Conservation (phyloP, 331 rosid species). For the Quercus phellos region DNA sequence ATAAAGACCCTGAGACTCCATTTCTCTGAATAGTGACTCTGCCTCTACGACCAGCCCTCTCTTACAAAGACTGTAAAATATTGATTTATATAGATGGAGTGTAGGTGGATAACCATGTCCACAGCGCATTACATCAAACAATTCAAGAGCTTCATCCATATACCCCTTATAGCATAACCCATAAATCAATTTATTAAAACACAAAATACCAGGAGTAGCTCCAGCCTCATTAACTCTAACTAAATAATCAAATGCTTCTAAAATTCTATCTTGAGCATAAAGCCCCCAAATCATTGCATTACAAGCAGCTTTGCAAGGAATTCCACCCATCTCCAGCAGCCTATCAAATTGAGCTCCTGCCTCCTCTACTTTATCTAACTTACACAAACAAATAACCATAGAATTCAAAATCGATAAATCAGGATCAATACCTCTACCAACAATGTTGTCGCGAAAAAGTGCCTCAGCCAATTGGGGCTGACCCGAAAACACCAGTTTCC, state of each 20-base stretch:
- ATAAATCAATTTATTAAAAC: constrained; percentile 28
- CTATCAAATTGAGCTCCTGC: constrained; percentile 27
- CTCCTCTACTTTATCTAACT: constrained; percentile 36
- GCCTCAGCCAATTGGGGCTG: constrained; percentile 31
- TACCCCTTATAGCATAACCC: constrained; percentile 31
- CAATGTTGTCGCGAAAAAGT: constrained; percentile 10
- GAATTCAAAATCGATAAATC: constrained; percentile 23
- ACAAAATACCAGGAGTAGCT: constrained; percentile 15
- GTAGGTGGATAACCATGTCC: constrained; percentile 18
- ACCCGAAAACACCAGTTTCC: constrained; percentile 29
- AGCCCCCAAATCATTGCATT: constrained; percentile 20
- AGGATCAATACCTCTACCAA: constrained; percentile 15
- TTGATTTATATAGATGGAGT: constrained; percentile 29
- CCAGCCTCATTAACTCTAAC: constrained; percentile 21
- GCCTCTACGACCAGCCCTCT: constrained; percentile 33
- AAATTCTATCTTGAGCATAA: constrained; percentile 19
- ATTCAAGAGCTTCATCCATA: constrained; percentile 36
- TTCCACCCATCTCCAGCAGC: constrained; percentile 16
- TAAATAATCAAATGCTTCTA: constrained; percentile 32
- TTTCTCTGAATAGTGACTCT: constrained; percentile 28
- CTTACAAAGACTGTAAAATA: constrained; percentile 41
- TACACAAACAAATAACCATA: constrained; percentile 32
- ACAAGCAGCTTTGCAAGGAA: constrained; percentile 28
- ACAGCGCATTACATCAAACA: constrained; percentile 32
- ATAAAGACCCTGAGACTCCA: constrained; percentile 34